Evolutionary conservation across 768 basidiomycete genomes (phyloP), one percentile per base, ranked within the genome.

Genomic region (Boletus sensibilis): DNA sequence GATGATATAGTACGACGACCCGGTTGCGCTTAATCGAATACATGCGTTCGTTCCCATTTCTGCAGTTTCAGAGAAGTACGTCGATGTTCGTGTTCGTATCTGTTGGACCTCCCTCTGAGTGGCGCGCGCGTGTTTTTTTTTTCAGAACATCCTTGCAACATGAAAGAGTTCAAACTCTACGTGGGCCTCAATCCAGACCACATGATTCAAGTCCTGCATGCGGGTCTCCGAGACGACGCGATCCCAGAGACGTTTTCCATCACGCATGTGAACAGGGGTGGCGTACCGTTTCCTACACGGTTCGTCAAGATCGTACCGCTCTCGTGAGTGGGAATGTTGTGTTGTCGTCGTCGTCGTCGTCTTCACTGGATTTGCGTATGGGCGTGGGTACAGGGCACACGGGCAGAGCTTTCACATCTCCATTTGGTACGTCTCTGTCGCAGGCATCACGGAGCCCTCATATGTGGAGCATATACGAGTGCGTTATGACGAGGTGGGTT

Each of bases 61-160:
- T 50, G 23, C 53, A 68, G 64, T 65, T 65, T 53, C 64, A 72
- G 44, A 61, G 60, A 59, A 72, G 71, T 73, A 58, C 38, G 71
- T 56, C 18, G 16, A 14, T 21, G 8, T 10, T 16, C 9, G 20
- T 23, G 23, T 34, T 13, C 21, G 11, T 31, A 5, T 45, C 29
- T 50, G 12, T 49, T 7, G 6, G n/a, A 13, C 25, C 23, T 27
- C 25, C 25, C 27, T 37, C 16, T 39, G 42, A 56, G 16, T 56
- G 47, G 64, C 62, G n/a, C 20, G 18, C 23, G 9, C 16, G 5
- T n/a, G 1, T 41, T 14, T 27, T 16, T 5, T 13, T 4, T 56
- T 3, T n/a, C 57, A 92, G 90, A 80, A 20, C 90, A 92, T 70
- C 88, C 89, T 33, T 92, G 91, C 66, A 91, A 91, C 64, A 85